Evolutionary conservation across 2,329 filamentous ascomycete species (phyloP).

Genomic region (Huntiella decipiens): DNA sequence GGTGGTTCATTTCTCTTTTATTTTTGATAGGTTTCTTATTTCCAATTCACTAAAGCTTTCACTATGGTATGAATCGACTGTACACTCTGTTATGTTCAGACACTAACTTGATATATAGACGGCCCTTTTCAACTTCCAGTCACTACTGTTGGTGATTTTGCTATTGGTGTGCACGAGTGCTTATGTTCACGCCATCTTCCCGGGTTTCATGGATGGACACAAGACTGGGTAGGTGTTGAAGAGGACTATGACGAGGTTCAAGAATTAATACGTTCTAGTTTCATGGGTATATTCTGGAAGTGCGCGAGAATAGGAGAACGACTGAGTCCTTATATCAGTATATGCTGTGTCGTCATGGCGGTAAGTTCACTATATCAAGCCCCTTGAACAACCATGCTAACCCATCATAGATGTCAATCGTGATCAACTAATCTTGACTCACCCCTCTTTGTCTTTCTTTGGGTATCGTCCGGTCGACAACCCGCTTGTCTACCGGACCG

Average conservation of each 20-base stretch:
- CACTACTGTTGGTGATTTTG: conserved; percentile 80
- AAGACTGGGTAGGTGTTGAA: conserved; percentile 54
- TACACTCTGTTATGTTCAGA: too few relatives aligned
- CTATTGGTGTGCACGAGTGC: conserved; percentile 91
- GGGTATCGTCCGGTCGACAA: neutral
- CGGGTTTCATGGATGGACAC: conserved; percentile 76
- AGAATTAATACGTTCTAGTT: conserved; percentile 23
- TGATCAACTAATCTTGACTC: conserved; percentile 18
- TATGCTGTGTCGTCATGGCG: conserved; percentile 88
- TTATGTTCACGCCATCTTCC: conserved; percentile 80
- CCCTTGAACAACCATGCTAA: neutral
- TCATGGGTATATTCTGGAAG: conserved; percentile 89
- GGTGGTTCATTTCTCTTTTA: too few relatives aligned
- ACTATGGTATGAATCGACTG: too few relatives aligned
- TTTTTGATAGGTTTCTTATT: too few relatives aligned
- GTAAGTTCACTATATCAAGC: conserved; percentile 30
- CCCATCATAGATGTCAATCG: conserved; percentile 18
- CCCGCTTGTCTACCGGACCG: too few relatives aligned
- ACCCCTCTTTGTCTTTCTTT: neutral
- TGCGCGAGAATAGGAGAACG: conserved; percentile 81
- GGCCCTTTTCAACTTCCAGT: conserved; percentile 97
- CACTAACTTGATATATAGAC: conserved; percentile 34
- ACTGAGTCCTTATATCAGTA: conserved; percentile 82
- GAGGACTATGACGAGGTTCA: conserved; percentile 1
- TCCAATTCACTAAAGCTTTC: too few relatives aligned